Evolutionary conservation across 768 basidiomycete genomes (phyloP).

Genomic region (Boletus sensibilis): DNA sequence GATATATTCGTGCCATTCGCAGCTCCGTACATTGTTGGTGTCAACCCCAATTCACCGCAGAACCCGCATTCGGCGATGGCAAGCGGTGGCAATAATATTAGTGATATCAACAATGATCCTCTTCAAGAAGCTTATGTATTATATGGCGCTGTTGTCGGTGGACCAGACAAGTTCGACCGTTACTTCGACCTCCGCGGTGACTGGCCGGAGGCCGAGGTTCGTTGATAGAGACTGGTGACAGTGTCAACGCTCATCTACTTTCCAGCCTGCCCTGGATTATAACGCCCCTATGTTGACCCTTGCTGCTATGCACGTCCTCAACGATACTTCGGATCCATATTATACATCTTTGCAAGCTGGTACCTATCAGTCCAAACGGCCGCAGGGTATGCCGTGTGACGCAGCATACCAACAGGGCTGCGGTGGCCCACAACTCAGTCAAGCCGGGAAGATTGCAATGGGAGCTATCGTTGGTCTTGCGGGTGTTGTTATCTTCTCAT

Average conservation of each 20-base stretch:
- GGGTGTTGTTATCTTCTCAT: slow-evolving; percentile 53
- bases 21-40: slow-evolving; percentile 72
- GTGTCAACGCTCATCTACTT: slow-evolving; percentile 9
- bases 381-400: slow-evolving; percentile 77
- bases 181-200: slow-evolving; percentile 87
- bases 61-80: slow-evolving; percentile 93
- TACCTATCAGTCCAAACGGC: slow-evolving; percentile 58
- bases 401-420: slow-evolving; percentile 59
- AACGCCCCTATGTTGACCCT: slow-evolving; percentile 89
- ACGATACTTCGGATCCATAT: slow-evolving; percentile 69
- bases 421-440: slow-evolving; percentile 51
- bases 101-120: slow-evolving; percentile 69
- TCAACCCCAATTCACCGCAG: slow-evolving; percentile 84
- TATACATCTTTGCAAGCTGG: slow-evolving; percentile 72
- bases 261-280: slow-evolving; percentile 79
- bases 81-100: slow-evolving; percentile 74
- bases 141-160: slow-evolving; percentile 88
- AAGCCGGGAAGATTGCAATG: slow-evolving; percentile 64
- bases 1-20: not conserved
- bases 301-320: slow-evolving; percentile 73
- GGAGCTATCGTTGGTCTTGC: slow-evolving; percentile 63
- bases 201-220: slow-evolving; percentile 85
- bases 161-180: slow-evolving; percentile 71
- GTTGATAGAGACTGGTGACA: slow-evolving; percentile 1
- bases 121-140: slow-evolving; percentile 69